Percentiles rank a stretch among this genome's conserved stretches.
phyloP scores from a whole-genome alignment of 257 asterid genomes.

The Sherardia arvensis region DNA sequence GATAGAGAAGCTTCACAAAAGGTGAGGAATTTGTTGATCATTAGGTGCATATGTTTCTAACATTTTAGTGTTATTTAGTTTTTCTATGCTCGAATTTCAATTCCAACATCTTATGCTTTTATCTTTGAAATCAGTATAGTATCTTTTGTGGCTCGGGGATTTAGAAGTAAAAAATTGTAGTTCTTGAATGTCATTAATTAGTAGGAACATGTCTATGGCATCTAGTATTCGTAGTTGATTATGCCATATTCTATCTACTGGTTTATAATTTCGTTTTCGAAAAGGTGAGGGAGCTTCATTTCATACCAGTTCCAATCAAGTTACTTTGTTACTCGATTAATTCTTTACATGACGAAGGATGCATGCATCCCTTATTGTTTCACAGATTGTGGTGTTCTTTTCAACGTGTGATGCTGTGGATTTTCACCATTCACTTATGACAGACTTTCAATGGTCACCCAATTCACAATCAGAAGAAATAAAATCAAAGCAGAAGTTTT shows the following conservation, averaged over 20 bases:
- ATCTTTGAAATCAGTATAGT: not conserved
- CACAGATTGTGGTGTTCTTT: constrained; percentile 84
- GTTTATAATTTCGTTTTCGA: not conserved
- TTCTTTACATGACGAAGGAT: not conserved
- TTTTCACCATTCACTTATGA: constrained; percentile 65
- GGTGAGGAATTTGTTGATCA: constrained; percentile 29
- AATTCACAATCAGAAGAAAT: constrained; percentile 32
- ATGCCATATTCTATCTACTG: not conserved
- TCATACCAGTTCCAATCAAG: not conserved
- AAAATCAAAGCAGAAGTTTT: constrained; percentile 39
- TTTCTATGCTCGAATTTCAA: not conserved
- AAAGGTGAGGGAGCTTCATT: not conserved
- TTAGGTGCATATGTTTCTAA: not conserved
- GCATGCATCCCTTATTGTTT: not conserved
- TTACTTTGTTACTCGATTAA: not conserved
- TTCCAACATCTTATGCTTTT: not conserved
- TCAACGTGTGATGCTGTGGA: constrained; percentile 96
- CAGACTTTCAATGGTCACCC: constrained; percentile 51
- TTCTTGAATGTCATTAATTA: not conserved
- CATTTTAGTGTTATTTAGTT: constrained; percentile 3
- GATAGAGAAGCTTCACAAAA: constrained; percentile 81
- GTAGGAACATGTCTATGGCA: not conserved
- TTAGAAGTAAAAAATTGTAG: not conserved
- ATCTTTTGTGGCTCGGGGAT: not conserved
- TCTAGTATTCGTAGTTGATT: not conserved